Percentiles rank a stretch among this genome's conserved stretches.
These are phyloP conservation scores for Lactarius trivialis DNA, from an alignment of 768 basidiomycete genomes.

Conservation along the genomic window DNA sequence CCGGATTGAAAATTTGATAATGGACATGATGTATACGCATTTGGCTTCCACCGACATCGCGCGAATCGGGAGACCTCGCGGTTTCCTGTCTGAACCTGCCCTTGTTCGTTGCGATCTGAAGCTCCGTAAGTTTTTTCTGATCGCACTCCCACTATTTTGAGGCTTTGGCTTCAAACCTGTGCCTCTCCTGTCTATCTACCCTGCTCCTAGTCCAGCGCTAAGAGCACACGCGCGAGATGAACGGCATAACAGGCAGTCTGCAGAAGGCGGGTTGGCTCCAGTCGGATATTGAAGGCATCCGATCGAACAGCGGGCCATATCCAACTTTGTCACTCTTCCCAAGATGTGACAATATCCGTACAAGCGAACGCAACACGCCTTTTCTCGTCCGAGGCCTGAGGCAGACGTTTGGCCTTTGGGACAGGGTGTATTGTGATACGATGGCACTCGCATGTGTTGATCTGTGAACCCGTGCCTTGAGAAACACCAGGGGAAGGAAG, in stretches of 20 bases:
- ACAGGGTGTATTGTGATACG: slow-evolving; percentile 13
- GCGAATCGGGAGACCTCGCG: slow-evolving; percentile 14
- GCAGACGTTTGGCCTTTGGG: slow-evolving; percentile 34
- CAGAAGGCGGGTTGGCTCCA: slow-evolving; percentile 22
- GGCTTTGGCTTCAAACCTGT: not conserved
- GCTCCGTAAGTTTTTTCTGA: slow-evolving; percentile 14
- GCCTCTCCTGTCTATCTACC: slow-evolving; percentile 2
- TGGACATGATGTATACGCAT: slow-evolving; percentile 14
- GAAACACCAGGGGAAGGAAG: slow-evolving; percentile 42
- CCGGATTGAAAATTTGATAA: slow-evolving; percentile 19
- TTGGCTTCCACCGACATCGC: slow-evolving; percentile 17
- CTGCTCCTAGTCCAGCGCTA: slow-evolving; percentile 12
- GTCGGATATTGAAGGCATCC: slow-evolving; percentile 9
- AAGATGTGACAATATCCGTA: slow-evolving; percentile 37
- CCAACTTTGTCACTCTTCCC: slow-evolving; percentile 35
- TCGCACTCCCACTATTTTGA: slow-evolving; percentile 2
- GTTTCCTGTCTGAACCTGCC: slow-evolving; percentile 15
- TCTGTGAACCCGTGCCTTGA: slow-evolving; percentile 46
- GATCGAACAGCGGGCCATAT: slow-evolving; percentile 9
- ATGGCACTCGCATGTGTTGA: slow-evolving; percentile 37
- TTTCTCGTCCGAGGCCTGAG: slow-evolving; percentile 31
- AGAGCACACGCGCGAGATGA: slow-evolving; percentile 15
- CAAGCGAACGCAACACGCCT: slow-evolving; percentile 37
- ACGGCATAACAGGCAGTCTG: slow-evolving; percentile 21
- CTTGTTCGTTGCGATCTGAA: slow-evolving; percentile 7